These are phyloP conservation scores for Dendrocalamus latiflorus DNA, from an alignment of 202 grass and related monocot genomes.

Conservation along the genomic window DNA sequence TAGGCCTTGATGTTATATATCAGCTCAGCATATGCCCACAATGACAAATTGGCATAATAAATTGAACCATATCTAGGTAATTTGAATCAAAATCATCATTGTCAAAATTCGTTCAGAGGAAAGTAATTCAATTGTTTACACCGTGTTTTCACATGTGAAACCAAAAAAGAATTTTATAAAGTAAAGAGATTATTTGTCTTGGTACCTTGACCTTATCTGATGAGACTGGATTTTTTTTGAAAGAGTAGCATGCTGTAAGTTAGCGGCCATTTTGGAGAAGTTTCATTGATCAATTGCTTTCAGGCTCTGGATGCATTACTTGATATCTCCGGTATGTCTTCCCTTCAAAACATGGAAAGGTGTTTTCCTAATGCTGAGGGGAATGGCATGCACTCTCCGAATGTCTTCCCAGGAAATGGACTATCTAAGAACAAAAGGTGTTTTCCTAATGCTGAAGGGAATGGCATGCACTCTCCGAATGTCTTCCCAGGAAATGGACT, in stretches of 20 bases:
- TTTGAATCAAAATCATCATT: background rate
- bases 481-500: constrained; percentile 30
- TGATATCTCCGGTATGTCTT: constrained; percentile 55
- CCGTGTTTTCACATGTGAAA: background rate
- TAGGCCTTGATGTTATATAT: background rate
- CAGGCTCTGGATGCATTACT: constrained; percentile 81
- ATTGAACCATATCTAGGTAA: background rate
- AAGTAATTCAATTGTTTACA: background rate
- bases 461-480: constrained; percentile 14
- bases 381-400: constrained; percentile 10
- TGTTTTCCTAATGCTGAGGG: constrained; percentile 9
- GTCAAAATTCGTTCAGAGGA: background rate
- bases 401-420: constrained; percentile 32
- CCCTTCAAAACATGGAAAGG: constrained; percentile 26
- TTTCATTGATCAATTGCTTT: constrained; percentile 28
- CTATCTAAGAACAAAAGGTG: constrained; percentile 32
- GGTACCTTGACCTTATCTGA: background rate
- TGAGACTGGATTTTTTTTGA: background rate
- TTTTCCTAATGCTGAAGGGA: constrained; percentile 14
- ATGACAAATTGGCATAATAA: background rate
- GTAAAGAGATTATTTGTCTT: background rate
- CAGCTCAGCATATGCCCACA: background rate
- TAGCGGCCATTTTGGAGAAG: background rate
- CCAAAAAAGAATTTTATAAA: background rate
- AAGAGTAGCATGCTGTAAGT: background rate